phyloP scores from a whole-genome alignment of 2,329 filamentous ascomycete species.

The Cordyceps fumosorosea region DNA sequence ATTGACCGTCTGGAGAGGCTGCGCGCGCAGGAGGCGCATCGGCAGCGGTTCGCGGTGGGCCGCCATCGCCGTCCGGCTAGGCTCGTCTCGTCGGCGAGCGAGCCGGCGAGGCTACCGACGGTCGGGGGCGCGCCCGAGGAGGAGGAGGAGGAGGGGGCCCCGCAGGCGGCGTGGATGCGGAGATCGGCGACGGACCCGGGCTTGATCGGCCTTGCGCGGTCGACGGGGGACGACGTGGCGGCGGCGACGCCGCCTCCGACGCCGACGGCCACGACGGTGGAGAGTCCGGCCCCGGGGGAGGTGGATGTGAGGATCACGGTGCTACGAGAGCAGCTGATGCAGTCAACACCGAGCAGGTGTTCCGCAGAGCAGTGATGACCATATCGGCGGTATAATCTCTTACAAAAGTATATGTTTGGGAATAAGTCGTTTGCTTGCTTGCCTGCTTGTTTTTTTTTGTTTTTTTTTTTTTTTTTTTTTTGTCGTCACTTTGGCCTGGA shows the following conservation, averaged over 20 bases:
- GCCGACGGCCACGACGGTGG: not conserved
- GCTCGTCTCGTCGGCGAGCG: not conserved
- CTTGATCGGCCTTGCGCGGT: not conserved
- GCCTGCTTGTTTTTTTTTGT: no score
- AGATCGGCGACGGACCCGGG: not conserved
- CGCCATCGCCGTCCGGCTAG: not conserved
- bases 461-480: no score
- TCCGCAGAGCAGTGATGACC: not conserved
- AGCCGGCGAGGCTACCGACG: not conserved
- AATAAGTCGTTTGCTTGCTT: no score
- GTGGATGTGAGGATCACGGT: not conserved
- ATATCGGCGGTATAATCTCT: not conserved
- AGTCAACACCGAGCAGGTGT: not conserved
- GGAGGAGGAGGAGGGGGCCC: no score
- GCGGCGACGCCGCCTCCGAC: not conserved
- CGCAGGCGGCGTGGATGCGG: not conserved
- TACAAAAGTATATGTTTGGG: not conserved
- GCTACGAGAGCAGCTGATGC: constrained; percentile 1
- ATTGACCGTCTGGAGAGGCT: constrained; percentile 14
- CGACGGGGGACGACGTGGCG: not conserved
- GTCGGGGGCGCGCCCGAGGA: no score
- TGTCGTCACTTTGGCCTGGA: no score
- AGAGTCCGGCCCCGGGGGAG: not conserved
- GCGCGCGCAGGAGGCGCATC: not conserved
- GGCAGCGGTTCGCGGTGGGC: not conserved